Evolutionary conservation across 306 rosid species (phyloP).

Genomic region (Canavalia gladiata): DNA sequence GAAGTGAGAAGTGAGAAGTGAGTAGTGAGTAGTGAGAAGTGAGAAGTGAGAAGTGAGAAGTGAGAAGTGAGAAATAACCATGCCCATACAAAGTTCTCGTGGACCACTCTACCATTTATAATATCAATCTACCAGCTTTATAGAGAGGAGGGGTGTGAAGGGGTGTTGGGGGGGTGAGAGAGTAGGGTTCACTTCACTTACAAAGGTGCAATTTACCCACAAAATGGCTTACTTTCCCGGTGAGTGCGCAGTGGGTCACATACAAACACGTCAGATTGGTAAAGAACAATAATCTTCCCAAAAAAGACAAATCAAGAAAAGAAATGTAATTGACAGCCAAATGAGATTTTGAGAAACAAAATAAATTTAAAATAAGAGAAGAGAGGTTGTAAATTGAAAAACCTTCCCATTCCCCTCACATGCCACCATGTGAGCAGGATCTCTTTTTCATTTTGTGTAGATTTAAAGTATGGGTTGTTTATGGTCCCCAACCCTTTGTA

Average conservation of each 20-base stretch:
- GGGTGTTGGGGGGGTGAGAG: constrained; percentile 2
- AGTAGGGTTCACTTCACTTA: constrained; percentile 65
- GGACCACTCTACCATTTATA: constrained; percentile 86
- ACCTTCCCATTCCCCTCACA: constrained; percentile 77
- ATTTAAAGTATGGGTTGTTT: constrained; percentile 92
- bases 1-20: background rate
- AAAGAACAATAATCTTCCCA: constrained; percentile 53
- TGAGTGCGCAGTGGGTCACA: constrained; percentile 87
- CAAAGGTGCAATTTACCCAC: constrained; percentile 55
- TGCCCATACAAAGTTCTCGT: constrained; percentile 54
- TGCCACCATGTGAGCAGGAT: constrained; percentile 85
- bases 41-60: background rate
- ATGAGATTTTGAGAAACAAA: constrained; percentile 25
- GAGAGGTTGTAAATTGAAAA: constrained; percentile 45
- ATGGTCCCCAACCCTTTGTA: constrained; percentile 86
- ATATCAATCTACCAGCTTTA: constrained; percentile 78
- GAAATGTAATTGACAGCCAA: constrained; percentile 27
- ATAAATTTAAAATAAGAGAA: background rate
- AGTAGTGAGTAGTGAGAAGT: too few relatives aligned
- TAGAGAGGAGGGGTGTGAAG: constrained; percentile 44
- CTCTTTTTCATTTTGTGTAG: constrained; percentile 66
- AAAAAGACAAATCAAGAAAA: constrained; percentile 48
- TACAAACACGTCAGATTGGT: constrained; percentile 61
- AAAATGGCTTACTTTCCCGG: constrained; percentile 70
- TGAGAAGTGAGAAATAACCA: constrained; percentile 49